phyloP scores from a whole-genome alignment of 805 yeast genomes.

The Metschnikowia anglica region DNA sequence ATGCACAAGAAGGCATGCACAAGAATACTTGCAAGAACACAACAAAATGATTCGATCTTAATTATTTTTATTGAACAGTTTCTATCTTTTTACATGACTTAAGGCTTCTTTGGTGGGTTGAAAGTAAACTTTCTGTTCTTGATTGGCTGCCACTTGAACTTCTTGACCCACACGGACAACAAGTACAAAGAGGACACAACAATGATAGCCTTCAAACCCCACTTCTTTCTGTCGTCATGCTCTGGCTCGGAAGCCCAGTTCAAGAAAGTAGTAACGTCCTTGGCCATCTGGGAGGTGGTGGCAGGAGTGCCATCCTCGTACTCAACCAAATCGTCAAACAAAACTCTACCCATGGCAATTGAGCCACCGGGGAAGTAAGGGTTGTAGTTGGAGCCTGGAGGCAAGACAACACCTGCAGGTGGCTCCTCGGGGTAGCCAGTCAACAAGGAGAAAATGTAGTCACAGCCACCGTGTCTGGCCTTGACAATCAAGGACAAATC shows the following conservation, averaged over 20 bases:
- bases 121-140: slow-evolving; percentile 92
- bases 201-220: slow-evolving; percentile 90
- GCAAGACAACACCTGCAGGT: slow-evolving; percentile 93
- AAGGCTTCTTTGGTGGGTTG: slow-evolving; percentile 78
- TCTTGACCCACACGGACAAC: slow-evolving; percentile 87
- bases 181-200: slow-evolving; percentile 77
- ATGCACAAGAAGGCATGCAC: neutral
- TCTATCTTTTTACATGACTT: slow-evolving; percentile 14
- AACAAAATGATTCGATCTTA: neutral
- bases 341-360: slow-evolving; percentile 98
- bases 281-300: slow-evolving; percentile 98
- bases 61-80: slow-evolving; percentile 11
- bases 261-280: slow-evolving; percentile 93
- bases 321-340: slow-evolving; percentile 96
- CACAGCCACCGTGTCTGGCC: slow-evolving; percentile 98
- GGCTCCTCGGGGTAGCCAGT: slow-evolving; percentile 99
- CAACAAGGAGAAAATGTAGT: slow-evolving; percentile 89
- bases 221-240: slow-evolving; percentile 95
- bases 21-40: neutral
- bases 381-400: slow-evolving; percentile 95
- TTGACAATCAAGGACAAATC: slow-evolving; percentile 95
- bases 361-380: slow-evolving; percentile 99
- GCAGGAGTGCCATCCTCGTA: slow-evolving; percentile 99
- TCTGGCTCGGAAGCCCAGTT: slow-evolving; percentile 99
- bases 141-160: slow-evolving; percentile 96